Evolutionary conservation across 2,329 filamentous ascomycete species (phyloP).

Genomic region (Calonectria pauciramosa): DNA sequence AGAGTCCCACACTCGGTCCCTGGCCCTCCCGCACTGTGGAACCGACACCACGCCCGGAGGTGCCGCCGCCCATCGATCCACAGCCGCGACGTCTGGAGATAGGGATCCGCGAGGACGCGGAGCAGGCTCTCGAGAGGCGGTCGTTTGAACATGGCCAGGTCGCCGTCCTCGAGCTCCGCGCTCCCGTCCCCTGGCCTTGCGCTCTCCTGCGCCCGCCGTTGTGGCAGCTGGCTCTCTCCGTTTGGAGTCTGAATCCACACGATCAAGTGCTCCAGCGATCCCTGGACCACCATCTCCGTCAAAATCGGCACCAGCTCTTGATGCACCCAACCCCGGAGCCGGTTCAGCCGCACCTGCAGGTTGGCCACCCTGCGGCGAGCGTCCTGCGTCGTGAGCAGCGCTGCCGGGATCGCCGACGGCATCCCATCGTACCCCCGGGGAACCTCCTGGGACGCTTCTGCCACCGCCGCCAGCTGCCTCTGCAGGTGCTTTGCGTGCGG

Average conservation of each 20-base stretch:
- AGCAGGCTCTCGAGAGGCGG: slow-evolving; percentile 53
- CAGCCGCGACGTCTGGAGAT: slow-evolving; percentile 57
- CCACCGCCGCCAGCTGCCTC: slow-evolving; percentile 37
- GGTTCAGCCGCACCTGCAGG: slow-evolving; percentile 47
- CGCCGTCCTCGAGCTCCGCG: slow-evolving; percentile 5
- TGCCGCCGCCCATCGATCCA: slow-evolving; percentile 53
- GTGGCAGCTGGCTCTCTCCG: slow-evolving; percentile 13
- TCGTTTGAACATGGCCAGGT: slow-evolving; percentile 42
- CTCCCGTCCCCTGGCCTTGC: not conserved
- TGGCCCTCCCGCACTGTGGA: slow-evolving; percentile 49
- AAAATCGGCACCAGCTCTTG: slow-evolving; percentile 46
- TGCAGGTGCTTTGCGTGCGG: slow-evolving; percentile 46
- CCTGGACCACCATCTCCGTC: slow-evolving; percentile 50
- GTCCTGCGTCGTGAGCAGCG: slow-evolving; percentile 42
- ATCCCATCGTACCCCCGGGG: not conserved
- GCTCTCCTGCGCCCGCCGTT: slow-evolving; percentile 1
- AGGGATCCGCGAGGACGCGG: slow-evolving; percentile 59
- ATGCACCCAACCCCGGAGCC: slow-evolving; percentile 51
- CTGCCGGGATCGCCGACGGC: slow-evolving; percentile 13
- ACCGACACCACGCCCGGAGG: slow-evolving; percentile 57
- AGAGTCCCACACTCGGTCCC: slow-evolving; percentile 30
- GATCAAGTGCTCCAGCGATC: slow-evolving; percentile 45
- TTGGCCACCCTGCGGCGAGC: slow-evolving; percentile 45
- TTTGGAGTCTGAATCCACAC: slow-evolving; percentile 35
- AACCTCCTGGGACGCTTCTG: slow-evolving; percentile 33